Evolutionary conservation across 495 filamentous ascomycete genomes (phyloP), one percentile per base, ranked within the genome.

Genomic region (Lasiosphaeria hispida): DNA sequence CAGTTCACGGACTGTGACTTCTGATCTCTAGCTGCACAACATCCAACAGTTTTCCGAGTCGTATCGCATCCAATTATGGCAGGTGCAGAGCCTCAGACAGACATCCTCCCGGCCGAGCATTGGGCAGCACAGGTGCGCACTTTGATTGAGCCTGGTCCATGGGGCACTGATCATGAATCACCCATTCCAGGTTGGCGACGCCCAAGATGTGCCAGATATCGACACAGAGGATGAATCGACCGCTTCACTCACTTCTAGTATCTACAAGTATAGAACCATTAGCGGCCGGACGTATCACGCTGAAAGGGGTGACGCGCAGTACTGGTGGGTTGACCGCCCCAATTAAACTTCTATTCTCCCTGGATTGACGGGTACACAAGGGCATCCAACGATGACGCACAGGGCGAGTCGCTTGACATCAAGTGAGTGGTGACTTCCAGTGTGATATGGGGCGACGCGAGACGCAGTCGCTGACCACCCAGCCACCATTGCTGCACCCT

Each of bases 171-270:
- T 30, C 5, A 5, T 30, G 23, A 30, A 5, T 5, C 2, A 30
- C 5, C 23, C 23, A 30, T 5, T 2, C 5, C 23, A 30, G 23
- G 23, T 5, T 5, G 5, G 23, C 23, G 23, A 30, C 23, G 23
- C 23, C 23, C 23, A 2, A 30, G 23, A 30, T 30, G 5, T 30
- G 23, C 23, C 23, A 30, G 23, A 30, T 30, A 30, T 5, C 23
- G 23, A 30, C 23, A 30, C 2, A 2, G 23, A 30, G 23, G 23
- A 30, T 30, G 23, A 30, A 30, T 70, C 69, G 3, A 80, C 78
- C 13, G 71, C 70, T 1, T 80, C 78, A n/a, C 54, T 81, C 10
- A 68, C 73, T 9, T 65, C 70, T 0, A 75, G 69, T 47, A 73
- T 81, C 15, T 33, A 73, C 11, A 64, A 76, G 15, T 80, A 79